Evolutionary conservation across 345 rosid genomes (phyloP), one percentile per base, ranked within the genome.

Genomic region (Camelina sativa): DNA sequence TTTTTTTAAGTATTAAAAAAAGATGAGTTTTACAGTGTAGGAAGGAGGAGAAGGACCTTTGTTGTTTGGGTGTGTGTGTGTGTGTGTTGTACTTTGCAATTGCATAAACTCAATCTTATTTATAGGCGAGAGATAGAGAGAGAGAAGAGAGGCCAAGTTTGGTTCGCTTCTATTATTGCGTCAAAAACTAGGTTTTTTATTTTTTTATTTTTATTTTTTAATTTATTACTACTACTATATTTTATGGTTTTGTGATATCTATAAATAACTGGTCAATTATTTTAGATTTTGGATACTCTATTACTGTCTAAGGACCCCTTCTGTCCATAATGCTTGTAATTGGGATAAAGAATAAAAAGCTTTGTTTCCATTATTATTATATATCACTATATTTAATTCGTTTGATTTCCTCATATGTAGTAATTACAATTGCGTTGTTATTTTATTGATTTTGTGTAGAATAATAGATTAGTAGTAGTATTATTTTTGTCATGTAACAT

Each of bases 161-260:
- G 15, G 63, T 75, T 60, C 56, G 68, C 73, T 67, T 67, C 61
- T 67, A 67, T 67, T 75, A 75, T 75, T 75, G 73, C 79, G 73
- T 75, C 73, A 52, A 75, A 75, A 75, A 67, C 72, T 59, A 75
- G 73, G 62, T 46, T 74, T 75, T 75, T 47, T 4, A 7, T 7
- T 6, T 3, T 4, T 47, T 55, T 23, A 10, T 2, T 0, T 69
- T 35, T 65, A 44, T 23, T n/a, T 23, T 22, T 6, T 25, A 25
- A 3, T 28, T 28, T 4, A 28, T 28, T 28, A 4, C 1, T 28
- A 28, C 30, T 25, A 25, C 28, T 11, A 23, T 72, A 37, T 43
- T 8, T 8, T 69, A 50, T 61, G 11, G 15, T 16, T 40, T 41
- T 52, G 1, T 8, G 0, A 20, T 25, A 2, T 34, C 37, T 41